phyloP scores from a whole-genome alignment of 148 eudicot genomes.

The Chenopodium album region DNA sequence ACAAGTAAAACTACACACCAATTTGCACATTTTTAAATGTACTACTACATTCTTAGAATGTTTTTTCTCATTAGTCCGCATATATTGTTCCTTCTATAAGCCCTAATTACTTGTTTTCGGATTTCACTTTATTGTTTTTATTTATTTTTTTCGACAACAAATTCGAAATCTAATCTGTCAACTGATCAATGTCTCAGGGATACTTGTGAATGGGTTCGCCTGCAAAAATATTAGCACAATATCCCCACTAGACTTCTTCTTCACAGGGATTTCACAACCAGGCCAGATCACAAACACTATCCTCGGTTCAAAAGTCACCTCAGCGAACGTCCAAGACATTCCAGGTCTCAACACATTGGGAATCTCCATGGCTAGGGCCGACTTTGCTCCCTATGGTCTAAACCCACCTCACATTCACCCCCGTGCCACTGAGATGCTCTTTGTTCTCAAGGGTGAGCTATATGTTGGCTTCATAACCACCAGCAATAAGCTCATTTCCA shows the following conservation, averaged over 20 bases:
- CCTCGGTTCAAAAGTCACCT: constrained; percentile 17
- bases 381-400: constrained; percentile 22
- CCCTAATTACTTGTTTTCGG: background rate
- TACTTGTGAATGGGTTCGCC: constrained; percentile 21
- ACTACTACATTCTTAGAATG: background rate
- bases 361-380: constrained; percentile 23
- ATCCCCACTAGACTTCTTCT: constrained; percentile 26
- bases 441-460: constrained; percentile 22
- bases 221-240: constrained; percentile 11
- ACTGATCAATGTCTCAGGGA: constrained; percentile 2
- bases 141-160: background rate
- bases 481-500: constrained; percentile 24
- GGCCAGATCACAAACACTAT: constrained; percentile 20
- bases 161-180: background rate
- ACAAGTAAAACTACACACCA: no score
- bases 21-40: background rate
- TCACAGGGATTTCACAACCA: constrained; percentile 12
- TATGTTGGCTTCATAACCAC: constrained; percentile 37
- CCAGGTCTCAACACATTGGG: constrained; percentile 28
- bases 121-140: no score
- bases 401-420: constrained; percentile 30
- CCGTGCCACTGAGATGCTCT: constrained; percentile 32
- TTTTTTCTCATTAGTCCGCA: no score
- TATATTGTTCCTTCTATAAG: no score
- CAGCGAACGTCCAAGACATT: constrained; percentile 21